Conservation (phyloP, 225 moss, liverwort and hornwort genomes). For the Lunularia cruciata region DNA sequence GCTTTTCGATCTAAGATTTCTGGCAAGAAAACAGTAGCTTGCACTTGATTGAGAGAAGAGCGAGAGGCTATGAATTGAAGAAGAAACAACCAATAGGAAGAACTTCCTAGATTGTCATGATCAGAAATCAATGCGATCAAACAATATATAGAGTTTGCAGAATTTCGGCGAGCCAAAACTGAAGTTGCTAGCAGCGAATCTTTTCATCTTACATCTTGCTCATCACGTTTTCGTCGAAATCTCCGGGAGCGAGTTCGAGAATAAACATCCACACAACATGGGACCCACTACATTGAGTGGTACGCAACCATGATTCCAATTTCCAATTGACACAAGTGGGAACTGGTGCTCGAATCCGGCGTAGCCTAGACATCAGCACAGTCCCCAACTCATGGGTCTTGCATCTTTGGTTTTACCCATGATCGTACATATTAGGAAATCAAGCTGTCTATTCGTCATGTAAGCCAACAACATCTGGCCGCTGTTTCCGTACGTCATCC, state of each 20-base stretch:
- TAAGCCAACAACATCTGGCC: constrained; percentile 1
- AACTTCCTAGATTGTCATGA: too few species aligned
- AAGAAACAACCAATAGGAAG: too few species aligned
- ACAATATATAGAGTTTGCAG: not conserved
- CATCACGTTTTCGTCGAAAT: not conserved
- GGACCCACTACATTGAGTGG: not conserved
- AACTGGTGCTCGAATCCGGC: not conserved
- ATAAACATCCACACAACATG: constrained; percentile 1
- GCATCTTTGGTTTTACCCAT: not conserved
- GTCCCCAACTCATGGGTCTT: not conserved
- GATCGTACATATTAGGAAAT: not conserved
- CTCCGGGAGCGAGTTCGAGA: not conserved
- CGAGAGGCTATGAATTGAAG: not conserved
- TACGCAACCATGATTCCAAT: constrained; percentile 9
- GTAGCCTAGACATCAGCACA: not conserved
- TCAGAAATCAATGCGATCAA: not conserved
- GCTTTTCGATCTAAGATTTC: too few species aligned
- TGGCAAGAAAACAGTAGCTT: not conserved
- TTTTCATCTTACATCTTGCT: not conserved
- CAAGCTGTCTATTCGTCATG: constrained; percentile 7
- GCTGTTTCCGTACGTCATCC: constrained; percentile 5
- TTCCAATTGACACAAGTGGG: not conserved
- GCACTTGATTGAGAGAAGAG: not conserved
- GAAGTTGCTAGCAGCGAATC: not conserved
- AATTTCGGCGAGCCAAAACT: not conserved